phyloP scores from a whole-genome alignment of 2,329 filamentous ascomycete species.

The Colletotrichum lindemuthianum region DNA sequence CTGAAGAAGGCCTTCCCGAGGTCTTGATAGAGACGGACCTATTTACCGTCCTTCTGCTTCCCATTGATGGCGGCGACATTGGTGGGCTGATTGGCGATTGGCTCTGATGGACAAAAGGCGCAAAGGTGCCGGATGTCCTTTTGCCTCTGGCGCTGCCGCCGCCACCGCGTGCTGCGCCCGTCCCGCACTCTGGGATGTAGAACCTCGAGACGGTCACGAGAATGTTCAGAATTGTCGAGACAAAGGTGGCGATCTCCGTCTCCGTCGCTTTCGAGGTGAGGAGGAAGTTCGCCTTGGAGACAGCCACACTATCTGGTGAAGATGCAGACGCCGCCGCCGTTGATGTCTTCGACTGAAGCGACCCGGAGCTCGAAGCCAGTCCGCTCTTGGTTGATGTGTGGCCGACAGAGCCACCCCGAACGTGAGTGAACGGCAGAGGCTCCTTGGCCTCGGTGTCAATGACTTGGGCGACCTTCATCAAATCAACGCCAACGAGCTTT shows the following conservation, averaged over 20 bases:
- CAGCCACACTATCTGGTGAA: slow-evolving; percentile 41
- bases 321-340: slow-evolving; percentile 7
- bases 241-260: slow-evolving; percentile 63
- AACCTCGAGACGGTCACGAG: slow-evolving; percentile 56
- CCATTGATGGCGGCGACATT: slow-evolving; percentile 27
- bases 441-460: slow-evolving; percentile 55
- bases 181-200: slow-evolving; percentile 54
- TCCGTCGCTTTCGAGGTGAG: slow-evolving; percentile 65
- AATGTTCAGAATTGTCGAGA: slow-evolving; percentile 62
- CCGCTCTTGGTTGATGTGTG: slow-evolving; percentile 36
- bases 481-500: slow-evolving; percentile 63
- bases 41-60: slow-evolving; percentile 4
- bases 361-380: slow-evolving; percentile 14
- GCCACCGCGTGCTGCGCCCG: neutral
- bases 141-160: slow-evolving; percentile 8
- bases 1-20: slow-evolving; percentile 43
- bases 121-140: slow-evolving; percentile 40
- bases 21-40: slow-evolving; percentile 22
- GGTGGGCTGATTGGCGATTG: slow-evolving; percentile 22
- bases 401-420: slow-evolving; percentile 48
- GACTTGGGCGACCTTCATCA: slow-evolving; percentile 69
- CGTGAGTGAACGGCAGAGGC: slow-evolving; percentile 49
- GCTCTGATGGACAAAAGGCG: slow-evolving; percentile 42
- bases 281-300: slow-evolving; percentile 66
- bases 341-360: slow-evolving; percentile 21